Evolutionary conservation across 2,329 filamentous ascomycete genomes (phyloP).

Genomic region (Trichoderma citrinoviride): DNA sequence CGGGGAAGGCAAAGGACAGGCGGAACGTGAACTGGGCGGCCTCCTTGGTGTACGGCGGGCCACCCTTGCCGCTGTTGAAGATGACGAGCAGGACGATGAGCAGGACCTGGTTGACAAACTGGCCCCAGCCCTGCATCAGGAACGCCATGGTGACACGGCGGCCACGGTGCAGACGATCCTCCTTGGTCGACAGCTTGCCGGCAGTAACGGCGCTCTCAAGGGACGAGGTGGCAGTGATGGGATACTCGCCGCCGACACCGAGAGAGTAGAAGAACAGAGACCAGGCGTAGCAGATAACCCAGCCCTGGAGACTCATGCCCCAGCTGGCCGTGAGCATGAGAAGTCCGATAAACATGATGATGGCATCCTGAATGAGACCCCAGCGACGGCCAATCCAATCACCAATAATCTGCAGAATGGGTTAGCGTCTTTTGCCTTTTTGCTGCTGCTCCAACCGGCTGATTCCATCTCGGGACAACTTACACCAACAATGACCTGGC

Average conservation of each 20-base stretch:
- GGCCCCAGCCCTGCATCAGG: slow-evolving; percentile 98
- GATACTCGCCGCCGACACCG: slow-evolving; percentile 82
- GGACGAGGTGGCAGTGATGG: slow-evolving; percentile 92
- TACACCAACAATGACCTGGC: slow-evolving; percentile 84
- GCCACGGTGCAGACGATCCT: slow-evolving; percentile 92
- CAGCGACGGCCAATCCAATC: slow-evolving; percentile 85
- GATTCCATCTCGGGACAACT: slow-evolving; percentile 29
- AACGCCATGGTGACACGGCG: slow-evolving; percentile 95
- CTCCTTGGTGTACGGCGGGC: slow-evolving; percentile 73
- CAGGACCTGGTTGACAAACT: slow-evolving; percentile 88
- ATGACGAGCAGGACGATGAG: slow-evolving; percentile 83
- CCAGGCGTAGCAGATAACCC: slow-evolving; percentile 97
- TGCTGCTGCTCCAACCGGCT: neutral
- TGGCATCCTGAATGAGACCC: slow-evolving; percentile 92
- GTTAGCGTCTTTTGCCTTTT: slow-evolving; percentile 16
- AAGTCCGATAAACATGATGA: slow-evolving; percentile 90
- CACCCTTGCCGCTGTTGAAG: slow-evolving; percentile 75
- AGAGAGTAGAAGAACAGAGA: slow-evolving; percentile 75
- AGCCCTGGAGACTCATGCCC: slow-evolving; percentile 83
- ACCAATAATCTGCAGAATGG: slow-evolving; percentile 49
- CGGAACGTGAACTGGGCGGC: slow-evolving; percentile 88
- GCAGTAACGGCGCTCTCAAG: slow-evolving; percentile 89
- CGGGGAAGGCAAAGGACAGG: slow-evolving; percentile 86
- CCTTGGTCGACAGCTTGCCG: slow-evolving; percentile 82
- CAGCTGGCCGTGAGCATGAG: slow-evolving; percentile 89